phyloP scores from a whole-genome alignment of 2,329 filamentous ascomycete species.

The Paecilomyces variotii region DNA sequence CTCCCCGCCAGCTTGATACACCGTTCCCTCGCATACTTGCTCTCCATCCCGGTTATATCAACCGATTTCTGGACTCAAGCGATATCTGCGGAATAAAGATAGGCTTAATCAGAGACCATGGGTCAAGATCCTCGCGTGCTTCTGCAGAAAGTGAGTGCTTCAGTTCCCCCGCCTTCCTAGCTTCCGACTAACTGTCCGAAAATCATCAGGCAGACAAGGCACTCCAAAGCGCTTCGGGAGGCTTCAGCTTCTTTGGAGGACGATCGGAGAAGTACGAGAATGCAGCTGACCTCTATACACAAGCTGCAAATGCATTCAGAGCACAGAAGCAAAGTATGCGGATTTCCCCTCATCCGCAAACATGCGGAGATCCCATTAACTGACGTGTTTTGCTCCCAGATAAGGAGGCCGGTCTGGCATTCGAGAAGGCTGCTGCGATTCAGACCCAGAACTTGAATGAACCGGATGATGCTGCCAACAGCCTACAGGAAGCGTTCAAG shows the following conservation, averaged over 20 bases:
- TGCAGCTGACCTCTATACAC: constrained; percentile 77
- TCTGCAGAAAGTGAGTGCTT: constrained; percentile 60
- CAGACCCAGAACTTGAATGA: constrained; percentile 78
- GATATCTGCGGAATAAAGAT: not conserved
- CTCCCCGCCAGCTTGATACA: not conserved
- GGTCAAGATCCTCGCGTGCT: constrained; percentile 69
- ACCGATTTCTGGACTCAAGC: not conserved
- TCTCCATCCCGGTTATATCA: not conserved
- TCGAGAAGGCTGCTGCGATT: constrained; percentile 77
- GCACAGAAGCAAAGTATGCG: constrained; percentile 71
- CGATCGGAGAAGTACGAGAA: constrained; percentile 81
- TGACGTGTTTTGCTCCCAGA: constrained; percentile 40
- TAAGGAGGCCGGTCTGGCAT: constrained; percentile 77
- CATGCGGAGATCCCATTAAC: not conserved
- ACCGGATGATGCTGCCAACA: constrained; percentile 85
- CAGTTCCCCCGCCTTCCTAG: not conserved
- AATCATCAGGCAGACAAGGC: constrained; percentile 72
- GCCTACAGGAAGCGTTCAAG: constrained; percentile 86
- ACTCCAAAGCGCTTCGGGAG: constrained; percentile 62
- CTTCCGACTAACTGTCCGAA: constrained; percentile 10
- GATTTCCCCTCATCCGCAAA: constrained; percentile 3
- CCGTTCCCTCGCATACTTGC: not conserved
- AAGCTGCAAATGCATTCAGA: constrained; percentile 87
- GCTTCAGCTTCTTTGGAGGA: constrained; percentile 85
- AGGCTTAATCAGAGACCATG: constrained; percentile 42